Percentiles rank a stretch among this genome's conserved stretches.
phyloP scores from a whole-genome alignment of 768 basidiomycete genomes.

The Lentinus brumalis region DNA sequence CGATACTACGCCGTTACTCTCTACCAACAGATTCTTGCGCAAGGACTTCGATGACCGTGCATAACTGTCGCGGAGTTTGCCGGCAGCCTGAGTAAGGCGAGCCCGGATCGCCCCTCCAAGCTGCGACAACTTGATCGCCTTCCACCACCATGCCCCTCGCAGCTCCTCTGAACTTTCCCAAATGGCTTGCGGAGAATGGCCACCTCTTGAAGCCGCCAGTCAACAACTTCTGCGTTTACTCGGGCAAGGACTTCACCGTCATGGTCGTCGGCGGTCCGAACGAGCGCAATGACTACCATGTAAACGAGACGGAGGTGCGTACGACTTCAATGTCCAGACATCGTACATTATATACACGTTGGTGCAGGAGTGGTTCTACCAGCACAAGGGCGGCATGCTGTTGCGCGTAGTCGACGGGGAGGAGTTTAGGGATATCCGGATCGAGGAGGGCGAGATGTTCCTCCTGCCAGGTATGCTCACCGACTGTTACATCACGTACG shows the following conservation, averaged over 20 bases:
- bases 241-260: constrained; percentile 85
- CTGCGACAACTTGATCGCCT: background rate
- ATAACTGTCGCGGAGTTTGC: constrained; percentile 12
- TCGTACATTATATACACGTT: background rate
- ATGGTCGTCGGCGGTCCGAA: constrained; percentile 98
- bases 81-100: constrained; percentile 16
- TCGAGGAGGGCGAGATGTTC: constrained; percentile 97
- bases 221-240: constrained; percentile 86
- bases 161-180: constrained; percentile 85
- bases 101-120: too few species aligned
- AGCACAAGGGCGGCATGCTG: constrained; percentile 92
- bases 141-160: constrained; percentile 63
- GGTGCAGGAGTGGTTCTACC: constrained; percentile 94
- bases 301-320: constrained; percentile 89
- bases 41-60: too few species aligned
- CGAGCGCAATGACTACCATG: constrained; percentile 89
- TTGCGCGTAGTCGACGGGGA: constrained; percentile 83
- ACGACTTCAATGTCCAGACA: background rate
- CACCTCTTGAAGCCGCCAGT: constrained; percentile 88
- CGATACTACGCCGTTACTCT: too few species aligned
- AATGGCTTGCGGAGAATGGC: constrained; percentile 83
- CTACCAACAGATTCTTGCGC: too few species aligned
- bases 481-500: background rate
- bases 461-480: constrained; percentile 78
- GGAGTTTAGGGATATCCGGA: constrained; percentile 80